A percentile compares a stretch with the other conserved stretches of the same genome.
Conservation (phyloP, 768 basidiomycete genomes). For the Artomyces pyxidatus region DNA sequence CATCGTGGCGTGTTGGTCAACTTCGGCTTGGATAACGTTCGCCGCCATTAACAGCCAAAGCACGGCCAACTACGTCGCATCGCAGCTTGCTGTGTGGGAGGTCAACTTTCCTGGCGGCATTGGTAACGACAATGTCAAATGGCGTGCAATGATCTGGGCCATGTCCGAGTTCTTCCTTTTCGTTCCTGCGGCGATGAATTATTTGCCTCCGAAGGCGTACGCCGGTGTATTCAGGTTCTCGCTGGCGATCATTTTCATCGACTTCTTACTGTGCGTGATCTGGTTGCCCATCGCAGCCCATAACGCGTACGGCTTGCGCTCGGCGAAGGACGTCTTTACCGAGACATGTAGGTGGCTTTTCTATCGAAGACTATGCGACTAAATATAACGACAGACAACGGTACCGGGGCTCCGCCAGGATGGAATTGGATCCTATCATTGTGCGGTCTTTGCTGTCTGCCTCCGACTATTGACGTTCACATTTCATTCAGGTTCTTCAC, state of each 20-base stretch:
- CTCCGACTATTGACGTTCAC: not conserved
- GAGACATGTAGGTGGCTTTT: conserved; percentile 44
- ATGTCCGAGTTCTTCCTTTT: conserved; percentile 67
- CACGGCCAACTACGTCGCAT: conserved; percentile 86
- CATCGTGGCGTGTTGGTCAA: conserved; percentile 88
- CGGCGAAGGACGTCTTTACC: conserved; percentile 77
- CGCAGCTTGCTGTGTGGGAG: conserved; percentile 73
- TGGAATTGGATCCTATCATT: conserved; percentile 93
- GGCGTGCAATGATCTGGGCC: conserved; percentile 79
- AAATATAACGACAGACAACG: conserved; percentile 61
- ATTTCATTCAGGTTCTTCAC: conserved; percentile 60
- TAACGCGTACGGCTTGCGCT: conserved; percentile 81
- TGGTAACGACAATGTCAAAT: conserved; percentile 64
- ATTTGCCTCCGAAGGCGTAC: conserved; percentile 70
- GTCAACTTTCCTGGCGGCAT: conserved; percentile 78
- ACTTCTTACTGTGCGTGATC: conserved; percentile 80
- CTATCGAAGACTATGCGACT: not conserved
- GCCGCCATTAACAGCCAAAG: conserved; percentile 83
- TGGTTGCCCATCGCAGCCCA: conserved; percentile 92
- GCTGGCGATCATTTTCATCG: conserved; percentile 66
- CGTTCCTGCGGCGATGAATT: conserved; percentile 72
- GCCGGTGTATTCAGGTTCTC: conserved; percentile 73
- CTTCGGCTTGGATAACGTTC: conserved; percentile 93
- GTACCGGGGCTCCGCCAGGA: conserved; percentile 76
- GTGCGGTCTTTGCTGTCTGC: conserved; percentile 30